These are phyloP conservation scores for Candida neerlandica DNA, from an alignment of 1,139 yeast genomes.

Conservation along the genomic window DNA sequence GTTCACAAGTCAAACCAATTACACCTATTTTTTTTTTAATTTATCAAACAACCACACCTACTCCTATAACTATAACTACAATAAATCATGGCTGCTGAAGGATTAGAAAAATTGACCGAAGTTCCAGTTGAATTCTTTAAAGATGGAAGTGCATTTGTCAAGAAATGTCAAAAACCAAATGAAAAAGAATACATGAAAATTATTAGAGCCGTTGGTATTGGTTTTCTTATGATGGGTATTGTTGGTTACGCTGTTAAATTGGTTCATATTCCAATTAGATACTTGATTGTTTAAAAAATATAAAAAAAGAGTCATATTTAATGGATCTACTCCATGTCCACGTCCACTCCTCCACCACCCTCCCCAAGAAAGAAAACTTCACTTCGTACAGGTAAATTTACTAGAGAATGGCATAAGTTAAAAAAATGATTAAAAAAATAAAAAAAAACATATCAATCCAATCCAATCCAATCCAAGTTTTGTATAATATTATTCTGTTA, in stretches of 20 bases:
- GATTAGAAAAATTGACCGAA: constrained; percentile 82
- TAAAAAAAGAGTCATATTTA: too few species aligned
- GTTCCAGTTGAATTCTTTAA: constrained; percentile 88
- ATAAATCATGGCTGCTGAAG: constrained; percentile 54
- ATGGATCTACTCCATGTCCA: too few species aligned
- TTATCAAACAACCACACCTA: not conserved
- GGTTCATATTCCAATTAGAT: constrained; percentile 95
- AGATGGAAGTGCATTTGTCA: constrained; percentile 86
- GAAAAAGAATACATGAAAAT: constrained; percentile 84
- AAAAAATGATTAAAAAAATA: not conserved
- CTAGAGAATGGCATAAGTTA: not conserved
- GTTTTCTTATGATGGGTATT: constrained; percentile 96
- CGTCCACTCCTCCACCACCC: too few species aligned
- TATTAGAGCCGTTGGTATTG: constrained; percentile 94
- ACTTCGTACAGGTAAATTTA: constrained; percentile 2
- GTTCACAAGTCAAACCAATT: too few species aligned
- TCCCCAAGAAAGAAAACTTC: not conserved
- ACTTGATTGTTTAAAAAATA: constrained; percentile 74
- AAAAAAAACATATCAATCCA: not conserved
- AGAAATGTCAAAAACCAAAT: constrained; percentile 92
- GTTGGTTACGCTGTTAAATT: constrained; percentile 95
- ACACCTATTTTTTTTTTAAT: too few species aligned
- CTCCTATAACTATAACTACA: constrained; percentile 9
- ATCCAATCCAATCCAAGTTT: not conserved
- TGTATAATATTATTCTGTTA: constrained; percentile 4